Conservation (phyloP, 441 rosid species). For the Pelargonium cotyledonis region DNA sequence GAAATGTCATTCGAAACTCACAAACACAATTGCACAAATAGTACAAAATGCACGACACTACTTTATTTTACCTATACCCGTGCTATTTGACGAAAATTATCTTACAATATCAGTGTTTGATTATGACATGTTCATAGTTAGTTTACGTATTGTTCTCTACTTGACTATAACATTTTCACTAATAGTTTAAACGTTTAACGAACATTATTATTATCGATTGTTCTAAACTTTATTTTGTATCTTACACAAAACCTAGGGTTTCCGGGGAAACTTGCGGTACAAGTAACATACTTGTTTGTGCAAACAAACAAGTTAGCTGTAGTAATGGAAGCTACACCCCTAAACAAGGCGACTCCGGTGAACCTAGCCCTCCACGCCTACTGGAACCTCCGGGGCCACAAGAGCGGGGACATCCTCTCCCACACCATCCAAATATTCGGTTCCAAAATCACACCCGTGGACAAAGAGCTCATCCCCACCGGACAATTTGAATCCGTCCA, state of each 20-base stretch:
- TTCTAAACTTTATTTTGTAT: background rate
- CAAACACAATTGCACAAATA: no score
- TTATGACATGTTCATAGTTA: no score
- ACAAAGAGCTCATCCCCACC: slow-evolving; percentile 63
- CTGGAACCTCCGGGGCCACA: slow-evolving; percentile 70
- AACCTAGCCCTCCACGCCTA: slow-evolving; percentile 68
- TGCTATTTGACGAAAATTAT: no score
- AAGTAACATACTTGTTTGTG: slow-evolving; percentile 57
- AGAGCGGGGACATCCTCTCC: slow-evolving; percentile 49
- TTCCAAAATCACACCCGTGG: slow-evolving; percentile 52
- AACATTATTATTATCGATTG: no score
- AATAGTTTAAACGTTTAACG: no score
- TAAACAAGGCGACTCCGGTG: slow-evolving; percentile 56
- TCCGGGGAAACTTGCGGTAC: slow-evolving; percentile 45
- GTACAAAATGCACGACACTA: no score
- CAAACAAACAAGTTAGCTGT: slow-evolving; percentile 40
- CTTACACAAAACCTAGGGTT: slow-evolving; percentile 30
- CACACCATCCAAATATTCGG: slow-evolving; percentile 52
- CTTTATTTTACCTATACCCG: no score
- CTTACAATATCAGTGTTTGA: no score
- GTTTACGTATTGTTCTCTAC: no score
- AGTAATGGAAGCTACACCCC: slow-evolving; percentile 54
- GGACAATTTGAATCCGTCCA: slow-evolving; percentile 32
- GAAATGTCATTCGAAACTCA: no score
- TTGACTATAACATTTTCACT: no score